Conservation (phyloP, 495 filamentous ascomycete genomes). For the Annulohypoxylon maeteangense region DNA sequence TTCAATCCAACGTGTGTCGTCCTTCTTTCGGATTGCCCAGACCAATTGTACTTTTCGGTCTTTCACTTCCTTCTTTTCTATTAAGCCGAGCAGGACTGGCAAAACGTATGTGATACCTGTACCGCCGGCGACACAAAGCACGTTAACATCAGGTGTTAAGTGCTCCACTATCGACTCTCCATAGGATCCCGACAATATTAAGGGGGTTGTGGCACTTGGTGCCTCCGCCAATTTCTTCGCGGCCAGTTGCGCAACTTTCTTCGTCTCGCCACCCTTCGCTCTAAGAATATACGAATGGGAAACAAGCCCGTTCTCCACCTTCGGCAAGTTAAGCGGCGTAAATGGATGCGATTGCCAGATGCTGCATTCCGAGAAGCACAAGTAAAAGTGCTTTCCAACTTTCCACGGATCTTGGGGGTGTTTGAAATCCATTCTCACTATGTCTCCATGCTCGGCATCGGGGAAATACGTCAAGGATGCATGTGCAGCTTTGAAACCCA, state of each 20-base stretch:
- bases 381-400: slow-evolving; percentile 73
- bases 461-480: slow-evolving; percentile 60
- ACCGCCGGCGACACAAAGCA: slow-evolving; percentile 71
- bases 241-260: slow-evolving; percentile 59
- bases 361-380: slow-evolving; percentile 67
- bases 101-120: slow-evolving; percentile 73
- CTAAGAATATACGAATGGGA: slow-evolving; percentile 71
- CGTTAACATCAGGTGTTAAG: slow-evolving; percentile 58
- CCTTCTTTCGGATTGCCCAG: slow-evolving; percentile 67
- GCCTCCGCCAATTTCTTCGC: slow-evolving; percentile 44
- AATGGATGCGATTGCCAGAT: slow-evolving; percentile 77
- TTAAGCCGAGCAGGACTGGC: slow-evolving; percentile 61
- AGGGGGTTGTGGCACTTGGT: slow-evolving; percentile 53
- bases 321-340: slow-evolving; percentile 66
- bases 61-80: slow-evolving; percentile 45
- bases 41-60: slow-evolving; percentile 64
- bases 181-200: slow-evolving; percentile 69
- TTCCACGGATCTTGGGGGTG: slow-evolving; percentile 67
- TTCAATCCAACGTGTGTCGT: slow-evolving; percentile 66
- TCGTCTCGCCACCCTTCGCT: slow-evolving; percentile 69
- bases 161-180: slow-evolving; percentile 60
- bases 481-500: slow-evolving; percentile 62
- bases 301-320: slow-evolving; percentile 45
- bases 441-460: slow-evolving; percentile 61
- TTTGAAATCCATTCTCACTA: slow-evolving; percentile 66